Evolutionary conservation across 2,329 filamentous ascomycete genomes (phyloP).

Genomic region (Gnomoniopsis sp.): DNA sequence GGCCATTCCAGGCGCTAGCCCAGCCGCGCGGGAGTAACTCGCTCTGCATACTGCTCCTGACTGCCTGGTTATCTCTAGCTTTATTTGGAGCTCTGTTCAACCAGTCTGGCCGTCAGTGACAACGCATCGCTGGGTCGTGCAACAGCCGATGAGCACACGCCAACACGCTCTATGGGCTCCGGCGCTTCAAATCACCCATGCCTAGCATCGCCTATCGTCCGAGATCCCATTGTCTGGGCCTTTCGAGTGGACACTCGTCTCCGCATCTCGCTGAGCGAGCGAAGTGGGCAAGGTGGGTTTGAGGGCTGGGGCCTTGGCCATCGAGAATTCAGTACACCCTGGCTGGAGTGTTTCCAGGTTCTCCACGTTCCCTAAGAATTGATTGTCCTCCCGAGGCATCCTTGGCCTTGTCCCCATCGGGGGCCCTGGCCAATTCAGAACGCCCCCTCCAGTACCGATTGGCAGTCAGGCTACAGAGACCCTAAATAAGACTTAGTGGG

Average conservation of each 20-base stretch:
- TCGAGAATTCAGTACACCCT: conserved; percentile 16
- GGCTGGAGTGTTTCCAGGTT: conserved; percentile 10
- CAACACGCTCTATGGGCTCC: neutral
- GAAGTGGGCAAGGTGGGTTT: conserved; percentile 14
- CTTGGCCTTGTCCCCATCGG: conserved; percentile 4
- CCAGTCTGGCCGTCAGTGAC: neutral
- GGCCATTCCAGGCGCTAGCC: neutral
- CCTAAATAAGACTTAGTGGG: conserved; percentile 13
- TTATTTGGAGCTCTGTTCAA: neutral
- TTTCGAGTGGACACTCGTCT: conserved; percentile 18
- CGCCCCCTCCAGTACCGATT: neutral
- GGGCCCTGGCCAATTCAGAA: conserved; percentile 5
- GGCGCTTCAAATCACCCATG: neutral
- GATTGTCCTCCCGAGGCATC: conserved; percentile 13
- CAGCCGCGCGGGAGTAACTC: neutral
- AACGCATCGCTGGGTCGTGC: neutral
- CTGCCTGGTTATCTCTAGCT: neutral
- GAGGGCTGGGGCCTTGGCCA: conserved; percentile 11
- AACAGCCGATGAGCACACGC: neutral
- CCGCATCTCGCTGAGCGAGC: conserved; percentile 19
- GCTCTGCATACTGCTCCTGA: too few relatives aligned
- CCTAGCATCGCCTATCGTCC: conserved; percentile 7
- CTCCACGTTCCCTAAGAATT: conserved; percentile 10
- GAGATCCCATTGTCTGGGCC: conserved; percentile 18
- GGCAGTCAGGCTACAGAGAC: conserved; percentile 7